Evolutionary conservation across 768 basidiomycete genomes (phyloP).

Genomic region (Kondoa malvinella): DNA sequence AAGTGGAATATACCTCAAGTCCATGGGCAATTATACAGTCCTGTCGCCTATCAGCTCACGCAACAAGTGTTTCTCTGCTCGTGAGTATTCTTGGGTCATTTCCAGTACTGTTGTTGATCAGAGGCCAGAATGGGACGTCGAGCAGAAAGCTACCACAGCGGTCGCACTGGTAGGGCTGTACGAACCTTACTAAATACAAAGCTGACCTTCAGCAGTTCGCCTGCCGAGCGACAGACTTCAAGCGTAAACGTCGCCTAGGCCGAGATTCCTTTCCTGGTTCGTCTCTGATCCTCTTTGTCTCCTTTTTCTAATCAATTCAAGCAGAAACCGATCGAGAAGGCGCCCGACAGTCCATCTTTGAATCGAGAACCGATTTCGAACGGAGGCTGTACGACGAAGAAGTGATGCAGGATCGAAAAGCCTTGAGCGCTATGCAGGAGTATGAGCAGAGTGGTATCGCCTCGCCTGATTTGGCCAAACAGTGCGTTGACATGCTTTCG

Average conservation of each 20-base stretch:
- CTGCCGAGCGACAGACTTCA: not conserved
- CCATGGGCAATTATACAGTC: not conserved
- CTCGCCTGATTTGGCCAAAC: not conserved
- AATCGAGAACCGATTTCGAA: not conserved
- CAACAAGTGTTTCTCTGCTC: not conserved
- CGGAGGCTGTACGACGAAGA: not conserved
- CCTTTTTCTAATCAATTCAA: not conserved
- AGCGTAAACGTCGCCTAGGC: not conserved
- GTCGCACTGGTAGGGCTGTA: not conserved
- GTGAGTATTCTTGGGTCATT: not conserved
- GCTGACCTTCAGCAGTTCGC: not conserved
- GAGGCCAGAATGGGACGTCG: not conserved
- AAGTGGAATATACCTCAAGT: not conserved
- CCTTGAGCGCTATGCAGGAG: not conserved
- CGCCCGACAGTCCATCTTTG: not conserved
- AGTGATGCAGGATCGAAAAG: not conserved
- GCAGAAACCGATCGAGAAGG: not conserved
- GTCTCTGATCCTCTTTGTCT: not conserved
- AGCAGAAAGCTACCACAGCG: not conserved
- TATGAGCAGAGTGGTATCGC: not conserved
- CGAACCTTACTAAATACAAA: not conserved
- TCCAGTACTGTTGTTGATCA: not conserved
- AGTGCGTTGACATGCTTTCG: not conserved
- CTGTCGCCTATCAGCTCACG: not conserved
- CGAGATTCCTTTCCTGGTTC: not conserved